Conservation (phyloP, 2,329 filamentous ascomycete genomes). For the Trichophyton verrucosum region DNA sequence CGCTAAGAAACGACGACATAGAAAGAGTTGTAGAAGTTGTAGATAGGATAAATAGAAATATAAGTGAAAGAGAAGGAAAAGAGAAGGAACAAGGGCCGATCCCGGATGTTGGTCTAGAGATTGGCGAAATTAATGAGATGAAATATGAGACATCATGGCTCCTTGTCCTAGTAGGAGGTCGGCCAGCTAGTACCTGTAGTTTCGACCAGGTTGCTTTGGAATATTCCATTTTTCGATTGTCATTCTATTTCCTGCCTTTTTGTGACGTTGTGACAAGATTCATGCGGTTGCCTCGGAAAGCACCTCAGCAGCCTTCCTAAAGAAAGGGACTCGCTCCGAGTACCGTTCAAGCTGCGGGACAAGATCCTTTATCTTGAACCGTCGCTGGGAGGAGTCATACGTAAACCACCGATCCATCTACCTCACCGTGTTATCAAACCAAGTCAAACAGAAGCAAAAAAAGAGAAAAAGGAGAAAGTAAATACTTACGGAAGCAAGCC, state of each 20-base stretch:
- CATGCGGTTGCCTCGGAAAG: neutral
- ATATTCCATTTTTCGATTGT: too few relatives aligned
- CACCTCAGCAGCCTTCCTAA: slow-evolving; percentile 1
- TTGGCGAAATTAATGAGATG: neutral
- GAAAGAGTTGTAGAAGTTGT: neutral
- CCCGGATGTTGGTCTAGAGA: too few relatives aligned
- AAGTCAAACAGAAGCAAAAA: neutral
- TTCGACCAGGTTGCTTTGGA: too few relatives aligned
- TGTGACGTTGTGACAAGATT: neutral
- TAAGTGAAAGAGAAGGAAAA: neutral
- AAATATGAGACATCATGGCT: too few relatives aligned
- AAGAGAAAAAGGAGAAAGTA: neutral
- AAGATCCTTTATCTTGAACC: slow-evolving; percentile 24
- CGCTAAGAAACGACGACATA: neutral
- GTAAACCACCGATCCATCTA: slow-evolving; percentile 31
- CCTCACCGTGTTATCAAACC: neutral
- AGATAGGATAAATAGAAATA: neutral
- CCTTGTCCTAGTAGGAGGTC: too few relatives aligned
- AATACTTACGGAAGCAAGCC: slow-evolving; percentile 31
- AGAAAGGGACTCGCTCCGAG: neutral
- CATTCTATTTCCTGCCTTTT: neutral
- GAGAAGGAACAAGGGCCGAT: neutral
- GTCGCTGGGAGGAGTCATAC: slow-evolving; percentile 21
- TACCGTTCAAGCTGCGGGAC: slow-evolving; percentile 14
- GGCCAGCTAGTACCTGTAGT: too few relatives aligned